phyloP scores from a whole-genome alignment of 768 basidiomycete species.

The Russula dissimulans region DNA sequence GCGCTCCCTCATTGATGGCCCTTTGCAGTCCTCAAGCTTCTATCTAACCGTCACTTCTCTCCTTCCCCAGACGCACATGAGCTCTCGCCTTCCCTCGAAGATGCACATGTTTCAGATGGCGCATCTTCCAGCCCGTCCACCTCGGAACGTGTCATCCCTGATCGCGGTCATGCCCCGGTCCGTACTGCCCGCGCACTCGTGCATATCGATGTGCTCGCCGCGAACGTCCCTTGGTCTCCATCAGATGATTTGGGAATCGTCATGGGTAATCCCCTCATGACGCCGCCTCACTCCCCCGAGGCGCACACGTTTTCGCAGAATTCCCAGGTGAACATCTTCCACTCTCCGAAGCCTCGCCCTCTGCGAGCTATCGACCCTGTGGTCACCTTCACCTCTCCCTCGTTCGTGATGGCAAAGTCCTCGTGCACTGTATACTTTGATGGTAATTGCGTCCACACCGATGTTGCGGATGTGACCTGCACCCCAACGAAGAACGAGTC shows the following conservation, averaged over 20 bases:
- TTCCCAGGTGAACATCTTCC: slow-evolving; percentile 20
- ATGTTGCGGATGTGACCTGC: slow-evolving; percentile 28
- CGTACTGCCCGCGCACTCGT: slow-evolving; percentile 30
- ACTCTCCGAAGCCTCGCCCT: slow-evolving; percentile 36
- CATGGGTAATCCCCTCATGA: slow-evolving; percentile 14
- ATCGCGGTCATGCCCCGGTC: slow-evolving; percentile 14
- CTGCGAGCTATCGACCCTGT: slow-evolving; percentile 56
- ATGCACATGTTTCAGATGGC: slow-evolving; percentile 13
- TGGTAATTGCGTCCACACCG: slow-evolving; percentile 42
- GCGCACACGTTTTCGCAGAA: slow-evolving; percentile 6
- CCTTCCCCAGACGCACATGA: slow-evolving; percentile 4
- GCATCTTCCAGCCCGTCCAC: slow-evolving; percentile 10
- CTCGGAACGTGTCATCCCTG: slow-evolving; percentile 13
- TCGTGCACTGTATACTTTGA: slow-evolving; percentile 46
- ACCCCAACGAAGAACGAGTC: slow-evolving; percentile 8
- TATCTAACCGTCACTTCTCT: slow-evolving; percentile 18
- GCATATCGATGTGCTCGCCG: slow-evolving; percentile 19
- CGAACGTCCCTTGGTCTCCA: slow-evolving; percentile 18
- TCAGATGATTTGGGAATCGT: slow-evolving; percentile 16
- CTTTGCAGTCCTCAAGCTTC: slow-evolving; percentile 20
- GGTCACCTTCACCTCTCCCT: slow-evolving; percentile 49
- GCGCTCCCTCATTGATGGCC: slow-evolving; percentile 1
- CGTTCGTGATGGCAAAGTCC: slow-evolving; percentile 41
- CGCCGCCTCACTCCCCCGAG: slow-evolving; percentile 18
- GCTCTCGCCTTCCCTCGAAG: slow-evolving; percentile 13